A percentile compares a stretch with the other conserved stretches of the same genome.
Conservation (phyloP, 768 basidiomycete genomes). For the Naganishia randhawae region DNA sequence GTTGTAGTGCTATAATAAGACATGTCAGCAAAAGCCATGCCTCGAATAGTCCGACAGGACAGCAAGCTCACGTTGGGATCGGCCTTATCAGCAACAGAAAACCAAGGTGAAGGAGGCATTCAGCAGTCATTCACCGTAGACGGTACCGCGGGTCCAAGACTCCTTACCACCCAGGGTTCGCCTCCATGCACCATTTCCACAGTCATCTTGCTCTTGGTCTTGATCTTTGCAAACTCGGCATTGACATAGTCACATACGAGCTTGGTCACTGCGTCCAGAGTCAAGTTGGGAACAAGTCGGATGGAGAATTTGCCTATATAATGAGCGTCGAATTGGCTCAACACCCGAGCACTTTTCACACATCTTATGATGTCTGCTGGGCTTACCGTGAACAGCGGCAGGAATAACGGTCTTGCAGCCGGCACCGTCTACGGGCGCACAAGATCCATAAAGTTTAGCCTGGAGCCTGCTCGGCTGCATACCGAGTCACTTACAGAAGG, state of each 20-base stretch:
- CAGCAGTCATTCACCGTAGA: neutral
- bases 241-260: slow-evolving; percentile 68
- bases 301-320: slow-evolving; percentile 87
- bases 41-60: neutral
- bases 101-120: slow-evolving; percentile 9
- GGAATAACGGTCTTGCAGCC: slow-evolving; percentile 78
- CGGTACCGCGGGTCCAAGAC: slow-evolving; percentile 24
- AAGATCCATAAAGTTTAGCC: slow-evolving; percentile 19
- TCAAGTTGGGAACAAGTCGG: slow-evolving; percentile 84
- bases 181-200: slow-evolving; percentile 74
- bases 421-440: slow-evolving; percentile 35
- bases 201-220: slow-evolving; percentile 73
- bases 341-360: neutral
- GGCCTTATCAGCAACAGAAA: slow-evolving; percentile 28
- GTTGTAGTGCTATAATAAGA: slow-evolving; percentile 71
- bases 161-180: slow-evolving; percentile 77
- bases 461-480: neutral
- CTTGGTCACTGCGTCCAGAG: slow-evolving; percentile 67
- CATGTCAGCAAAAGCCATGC: neutral
- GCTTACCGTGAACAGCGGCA: slow-evolving; percentile 59
- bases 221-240: slow-evolving; percentile 76
- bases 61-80: slow-evolving; percentile 40
- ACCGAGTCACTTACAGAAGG: slow-evolving; percentile 59
- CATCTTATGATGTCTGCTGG: neutral
- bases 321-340: neutral